These are phyloP conservation scores for Leccinum pallidistipes DNA, from an alignment of 1,284 basidiomycete genomes.

Conservation along the genomic window DNA sequence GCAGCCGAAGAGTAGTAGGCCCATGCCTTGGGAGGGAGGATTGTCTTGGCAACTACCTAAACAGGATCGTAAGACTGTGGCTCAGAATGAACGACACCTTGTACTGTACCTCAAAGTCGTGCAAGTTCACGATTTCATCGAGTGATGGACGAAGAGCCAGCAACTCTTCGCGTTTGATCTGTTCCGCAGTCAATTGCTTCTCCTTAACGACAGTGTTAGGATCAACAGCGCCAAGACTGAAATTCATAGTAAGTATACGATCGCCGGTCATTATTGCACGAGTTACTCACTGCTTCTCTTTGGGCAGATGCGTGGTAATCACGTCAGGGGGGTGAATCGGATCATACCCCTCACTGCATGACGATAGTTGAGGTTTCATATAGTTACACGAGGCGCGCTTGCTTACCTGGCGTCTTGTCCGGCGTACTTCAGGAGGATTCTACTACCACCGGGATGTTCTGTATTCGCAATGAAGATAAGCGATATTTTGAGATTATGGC, in stretches of 20 bases:
- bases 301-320: conserved; percentile 59
- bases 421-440: conserved; percentile 67
- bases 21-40: conserved; percentile 59
- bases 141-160: conserved; percentile 50
- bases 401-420: conserved; percentile 72
- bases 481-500: neutral
- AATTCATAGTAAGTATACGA: neutral
- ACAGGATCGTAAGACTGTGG: conserved; percentile 1
- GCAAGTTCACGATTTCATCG: conserved; percentile 62
- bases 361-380: neutral
- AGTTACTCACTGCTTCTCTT: conserved; percentile 45
- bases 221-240: conserved; percentile 44
- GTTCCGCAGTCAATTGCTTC: conserved; percentile 45
- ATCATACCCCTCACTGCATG: conserved; percentile 52
- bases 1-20: conserved; percentile 67
- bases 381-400: neutral
- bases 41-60: conserved; percentile 49
- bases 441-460: conserved; percentile 58
- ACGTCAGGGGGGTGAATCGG: conserved; percentile 66
- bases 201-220: conserved; percentile 45
- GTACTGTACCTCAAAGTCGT: conserved; percentile 61
- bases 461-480: conserved; percentile 1
- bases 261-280: neutral
- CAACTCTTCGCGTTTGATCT: conserved; percentile 42
- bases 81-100: conserved; percentile 2